These are phyloP conservation scores for Tolypocladium nubicola DNA, from an alignment of 2,329 filamentous ascomycete genomes.

Conservation along the genomic window DNA sequence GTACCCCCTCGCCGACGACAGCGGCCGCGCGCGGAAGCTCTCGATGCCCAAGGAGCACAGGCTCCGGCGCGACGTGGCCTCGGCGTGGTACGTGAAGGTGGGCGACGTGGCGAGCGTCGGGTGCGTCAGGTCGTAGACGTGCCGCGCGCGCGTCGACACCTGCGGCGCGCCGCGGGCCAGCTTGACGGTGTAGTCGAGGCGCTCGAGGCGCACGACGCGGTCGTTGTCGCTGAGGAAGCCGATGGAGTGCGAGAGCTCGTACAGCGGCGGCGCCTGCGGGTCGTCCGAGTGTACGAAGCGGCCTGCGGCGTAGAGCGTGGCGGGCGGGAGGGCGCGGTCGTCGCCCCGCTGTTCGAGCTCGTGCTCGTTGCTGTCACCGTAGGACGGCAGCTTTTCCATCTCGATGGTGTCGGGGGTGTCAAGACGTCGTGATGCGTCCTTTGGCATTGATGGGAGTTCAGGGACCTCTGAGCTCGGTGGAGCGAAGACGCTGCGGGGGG, in stretches of 20 bases:
- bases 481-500: neutral
- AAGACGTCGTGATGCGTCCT: neutral
- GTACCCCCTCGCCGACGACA: conserved; percentile 14
- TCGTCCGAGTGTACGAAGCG: conserved; percentile 22
- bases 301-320: conserved; percentile 20
- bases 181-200: conserved; percentile 18
- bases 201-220: conserved; percentile 17
- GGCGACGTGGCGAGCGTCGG: conserved; percentile 15
- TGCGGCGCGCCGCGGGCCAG: conserved; percentile 12
- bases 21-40: conserved; percentile 10
- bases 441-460: neutral
- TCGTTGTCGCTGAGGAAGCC: conserved; percentile 20
- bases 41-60: conserved; percentile 18
- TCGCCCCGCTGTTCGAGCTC: conserved; percentile 1
- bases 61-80: conserved; percentile 16
- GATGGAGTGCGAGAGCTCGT: conserved; percentile 24
- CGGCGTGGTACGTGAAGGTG: conserved; percentile 21
- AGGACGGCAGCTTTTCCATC: conserved; percentile 11
- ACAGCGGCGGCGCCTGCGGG: conserved; percentile 17
- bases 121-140: conserved; percentile 24
- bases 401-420: neutral
- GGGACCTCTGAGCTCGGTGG: neutral
- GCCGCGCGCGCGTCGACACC: conserved; percentile 16
- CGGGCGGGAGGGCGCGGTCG: conserved; percentile 14
- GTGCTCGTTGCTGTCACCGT: conserved; percentile 7